Percentiles rank a stretch among this genome's conserved stretches.
Conservation (phyloP, 1,139 yeast species). For the Sugiyamaella paludigena region DNA sequence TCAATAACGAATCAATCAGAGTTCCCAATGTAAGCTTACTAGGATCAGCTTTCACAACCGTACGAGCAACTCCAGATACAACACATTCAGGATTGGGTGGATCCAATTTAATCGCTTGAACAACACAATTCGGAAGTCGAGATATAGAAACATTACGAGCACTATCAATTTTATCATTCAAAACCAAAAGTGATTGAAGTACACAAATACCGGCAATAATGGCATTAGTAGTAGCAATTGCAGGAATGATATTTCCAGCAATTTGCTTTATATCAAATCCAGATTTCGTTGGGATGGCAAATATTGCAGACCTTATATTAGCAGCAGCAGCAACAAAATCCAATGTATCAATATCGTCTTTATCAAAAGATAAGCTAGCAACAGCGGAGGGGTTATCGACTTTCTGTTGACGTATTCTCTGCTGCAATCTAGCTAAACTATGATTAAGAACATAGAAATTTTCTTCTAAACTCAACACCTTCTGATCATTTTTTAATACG, state of each 20-base stretch:
- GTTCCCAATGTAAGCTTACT: slow-evolving; percentile 39
- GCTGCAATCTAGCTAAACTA: slow-evolving; percentile 51
- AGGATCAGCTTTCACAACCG: slow-evolving; percentile 43
- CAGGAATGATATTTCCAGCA: slow-evolving; percentile 98
- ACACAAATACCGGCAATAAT: slow-evolving; percentile 88
- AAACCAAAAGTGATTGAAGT: slow-evolving; percentile 61
- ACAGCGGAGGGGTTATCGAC: slow-evolving; percentile 33
- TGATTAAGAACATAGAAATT: slow-evolving; percentile 59
- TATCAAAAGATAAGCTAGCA: slow-evolving; percentile 57
- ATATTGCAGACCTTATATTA: slow-evolving; percentile 71
- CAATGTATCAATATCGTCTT: slow-evolving; percentile 90
- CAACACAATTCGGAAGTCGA: slow-evolving; percentile 63
- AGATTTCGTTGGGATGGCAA: slow-evolving; percentile 68
- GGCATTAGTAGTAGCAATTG: slow-evolving; percentile 97
- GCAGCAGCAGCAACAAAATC: slow-evolving; percentile 88
- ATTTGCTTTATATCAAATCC: slow-evolving; percentile 88
- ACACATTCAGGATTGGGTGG: slow-evolving; percentile 68
- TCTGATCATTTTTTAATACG: slow-evolving; percentile 53
- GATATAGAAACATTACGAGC: slow-evolving; percentile 57
- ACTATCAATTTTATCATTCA: slow-evolving; percentile 35
- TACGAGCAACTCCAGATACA: slow-evolving; percentile 66
- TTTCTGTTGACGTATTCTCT: slow-evolving; percentile 43
- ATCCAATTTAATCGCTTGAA: slow-evolving; percentile 60
- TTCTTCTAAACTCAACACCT: slow-evolving; percentile 60
- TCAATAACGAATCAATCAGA: slow-evolving; percentile 47